These are phyloP conservation scores for Vitis riparia DNA, from an alignment of 164 flowering plant genomes.

Conservation along the genomic window DNA sequence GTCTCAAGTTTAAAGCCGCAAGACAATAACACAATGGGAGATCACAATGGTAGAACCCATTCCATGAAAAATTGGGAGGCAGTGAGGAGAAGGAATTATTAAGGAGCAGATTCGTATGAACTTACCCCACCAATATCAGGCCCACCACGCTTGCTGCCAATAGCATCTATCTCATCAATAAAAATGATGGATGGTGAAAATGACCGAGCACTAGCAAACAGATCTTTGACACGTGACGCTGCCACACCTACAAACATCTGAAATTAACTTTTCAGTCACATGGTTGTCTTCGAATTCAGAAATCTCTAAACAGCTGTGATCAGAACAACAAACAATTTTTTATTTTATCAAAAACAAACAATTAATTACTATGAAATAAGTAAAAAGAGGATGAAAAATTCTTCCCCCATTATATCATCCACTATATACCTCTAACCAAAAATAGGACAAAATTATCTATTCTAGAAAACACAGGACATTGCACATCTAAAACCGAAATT, in stretches of 20 bases:
- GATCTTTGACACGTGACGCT: conserved; percentile 96
- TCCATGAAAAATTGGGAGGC: not conserved
- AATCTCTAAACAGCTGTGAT: not conserved
- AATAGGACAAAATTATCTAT: too few species aligned
- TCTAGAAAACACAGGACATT: too few species aligned
- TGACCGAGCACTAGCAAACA: conserved; percentile 88
- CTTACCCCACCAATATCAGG: conserved; percentile 99
- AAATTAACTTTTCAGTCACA: not conserved
- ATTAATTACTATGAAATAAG: too few species aligned
- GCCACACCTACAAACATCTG: conserved; percentile 99
- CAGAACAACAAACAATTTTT: not conserved
- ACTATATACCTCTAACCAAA: too few species aligned
- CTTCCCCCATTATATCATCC: too few species aligned
- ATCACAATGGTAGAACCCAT: too few species aligned
- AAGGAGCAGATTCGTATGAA: not conserved
- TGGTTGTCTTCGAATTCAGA: not conserved
- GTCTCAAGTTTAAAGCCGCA: too few species aligned
- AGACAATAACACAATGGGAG: too few species aligned
- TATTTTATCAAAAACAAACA: too few species aligned
- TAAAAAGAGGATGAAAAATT: too few species aligned
- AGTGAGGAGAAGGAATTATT: not conserved
- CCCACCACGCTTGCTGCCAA: conserved; percentile 98
- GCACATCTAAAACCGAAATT: too few species aligned
- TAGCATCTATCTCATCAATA: conserved; percentile 98
- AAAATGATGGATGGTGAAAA: conserved; percentile 94